Evolutionary conservation across 257 asterid species (phyloP).

Genomic region (Capsicum pubescens): DNA sequence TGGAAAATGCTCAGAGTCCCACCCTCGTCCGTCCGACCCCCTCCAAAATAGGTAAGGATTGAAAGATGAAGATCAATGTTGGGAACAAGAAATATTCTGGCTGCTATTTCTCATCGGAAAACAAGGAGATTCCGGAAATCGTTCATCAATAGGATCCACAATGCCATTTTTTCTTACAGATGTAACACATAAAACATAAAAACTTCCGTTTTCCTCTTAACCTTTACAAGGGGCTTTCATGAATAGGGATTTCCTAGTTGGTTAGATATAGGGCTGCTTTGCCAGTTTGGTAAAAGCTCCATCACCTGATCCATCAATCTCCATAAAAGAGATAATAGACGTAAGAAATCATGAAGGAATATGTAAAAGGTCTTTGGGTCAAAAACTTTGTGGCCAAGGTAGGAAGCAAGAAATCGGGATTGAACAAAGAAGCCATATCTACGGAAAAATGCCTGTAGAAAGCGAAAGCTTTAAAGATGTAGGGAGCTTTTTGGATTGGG

Average conservation of each 20-base stretch:
- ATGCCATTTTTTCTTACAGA: neutral
- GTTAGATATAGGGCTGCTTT: no score
- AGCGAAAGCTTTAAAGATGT: neutral
- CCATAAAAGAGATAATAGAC: neutral
- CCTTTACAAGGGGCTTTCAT: no score
- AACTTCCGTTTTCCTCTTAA: neutral
- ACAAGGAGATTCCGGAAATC: neutral
- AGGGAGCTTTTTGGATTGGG: neutral
- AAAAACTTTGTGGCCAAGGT: neutral
- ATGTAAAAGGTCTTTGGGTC: neutral
- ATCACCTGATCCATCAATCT: neutral
- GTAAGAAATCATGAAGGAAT: neutral
- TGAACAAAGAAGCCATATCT: neutral
- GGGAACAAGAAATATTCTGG: slow-evolving; percentile 10
- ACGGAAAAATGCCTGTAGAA: neutral
- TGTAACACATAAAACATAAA: neutral
- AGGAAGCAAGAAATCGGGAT: neutral
- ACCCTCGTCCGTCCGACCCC: neutral
- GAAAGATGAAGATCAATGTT: neutral
- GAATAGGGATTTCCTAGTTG: no score
- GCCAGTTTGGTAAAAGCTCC: neutral
- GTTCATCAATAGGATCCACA: neutral
- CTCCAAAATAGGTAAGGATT: neutral
- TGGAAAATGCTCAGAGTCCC: no score
- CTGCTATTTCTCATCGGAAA: neutral